phyloP scores from a whole-genome alignment of 441 rosid species.

The Aleurites moluccanus region DNA sequence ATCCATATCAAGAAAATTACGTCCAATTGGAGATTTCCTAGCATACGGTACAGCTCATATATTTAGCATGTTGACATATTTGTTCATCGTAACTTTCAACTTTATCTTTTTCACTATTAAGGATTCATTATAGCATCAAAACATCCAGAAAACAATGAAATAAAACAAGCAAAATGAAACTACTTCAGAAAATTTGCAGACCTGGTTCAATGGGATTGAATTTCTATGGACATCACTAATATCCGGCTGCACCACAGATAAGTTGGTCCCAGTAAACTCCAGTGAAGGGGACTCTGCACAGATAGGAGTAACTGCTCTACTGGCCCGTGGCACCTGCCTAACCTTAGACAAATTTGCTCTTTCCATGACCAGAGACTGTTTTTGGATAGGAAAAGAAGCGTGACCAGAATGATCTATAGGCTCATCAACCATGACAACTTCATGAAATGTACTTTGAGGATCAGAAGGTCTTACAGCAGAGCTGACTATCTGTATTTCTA shows the following conservation, averaged over 20 bases:
- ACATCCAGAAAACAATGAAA: neutral
- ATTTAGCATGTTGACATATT: neutral
- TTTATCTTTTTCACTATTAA: no score
- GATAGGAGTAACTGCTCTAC: conserved; percentile 10
- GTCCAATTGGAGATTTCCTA: neutral
- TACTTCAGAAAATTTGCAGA: conserved; percentile 13
- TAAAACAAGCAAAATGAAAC: neutral
- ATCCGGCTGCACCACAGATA: conserved; percentile 16
- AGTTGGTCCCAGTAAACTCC: conserved; percentile 6
- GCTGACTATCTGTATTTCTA: neutral
- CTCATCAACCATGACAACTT: conserved; percentile 11
- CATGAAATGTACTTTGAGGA: neutral
- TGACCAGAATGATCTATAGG: neutral
- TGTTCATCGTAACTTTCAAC: neutral
- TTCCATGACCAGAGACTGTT: conserved; percentile 12
- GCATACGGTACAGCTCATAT: neutral
- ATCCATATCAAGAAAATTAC: neutral
- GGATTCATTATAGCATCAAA: neutral
- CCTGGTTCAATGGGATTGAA: conserved; percentile 22
- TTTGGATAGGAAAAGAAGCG: neutral
- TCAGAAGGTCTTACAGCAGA: conserved; percentile 12
- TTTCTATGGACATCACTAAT: neutral
- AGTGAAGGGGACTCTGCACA: conserved; percentile 4
- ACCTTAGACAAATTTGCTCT: conserved; percentile 5
- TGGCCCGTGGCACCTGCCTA: neutral